These are phyloP conservation scores for Clausena lansium DNA, from an alignment of 345 rosid genomes.

Conservation along the genomic window DNA sequence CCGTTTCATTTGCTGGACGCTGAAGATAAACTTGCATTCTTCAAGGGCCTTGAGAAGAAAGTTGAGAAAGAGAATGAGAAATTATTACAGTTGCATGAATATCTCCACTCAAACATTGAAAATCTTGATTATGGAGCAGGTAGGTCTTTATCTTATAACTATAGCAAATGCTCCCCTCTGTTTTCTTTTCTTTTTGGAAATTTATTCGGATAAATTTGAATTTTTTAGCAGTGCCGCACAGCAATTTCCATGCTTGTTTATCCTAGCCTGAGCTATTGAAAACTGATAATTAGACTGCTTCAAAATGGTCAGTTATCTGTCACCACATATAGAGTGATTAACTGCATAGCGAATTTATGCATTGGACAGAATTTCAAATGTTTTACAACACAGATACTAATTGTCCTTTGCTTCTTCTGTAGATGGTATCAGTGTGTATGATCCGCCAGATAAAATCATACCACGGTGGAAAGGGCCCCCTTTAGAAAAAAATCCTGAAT, in stretches of 20 bases:
- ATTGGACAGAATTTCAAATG: background rate
- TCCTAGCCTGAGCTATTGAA: background rate
- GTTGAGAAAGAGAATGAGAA: conserved; percentile 80
- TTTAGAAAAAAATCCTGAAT: conserved; percentile 56
- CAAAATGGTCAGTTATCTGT: background rate
- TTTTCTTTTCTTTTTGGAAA: background rate
- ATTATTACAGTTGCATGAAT: conserved; percentile 61
- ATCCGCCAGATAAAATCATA: conserved; percentile 70
- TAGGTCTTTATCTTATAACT: conserved; percentile 22
- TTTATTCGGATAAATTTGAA: background rate
- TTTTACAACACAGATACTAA: conserved; percentile 17
- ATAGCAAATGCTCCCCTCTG: background rate
- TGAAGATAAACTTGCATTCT: conserved; percentile 69
- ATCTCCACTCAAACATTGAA: conserved; percentile 83
- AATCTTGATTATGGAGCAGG: conserved; percentile 95
- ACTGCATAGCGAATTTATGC: conserved; percentile 3
- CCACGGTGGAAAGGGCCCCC: conserved; percentile 87
- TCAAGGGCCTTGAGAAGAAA: conserved; percentile 80
- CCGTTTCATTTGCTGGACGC: conserved; percentile 76
- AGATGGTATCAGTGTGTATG: conserved; percentile 88
- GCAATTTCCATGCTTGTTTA: background rate
- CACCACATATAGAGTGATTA: background rate
- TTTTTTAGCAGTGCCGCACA: background rate
- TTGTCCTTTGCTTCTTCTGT: conserved; percentile 25
- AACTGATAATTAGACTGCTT: background rate